phyloP scores from a whole-genome alignment of 805 yeast species.

The Zygosaccharomyces siamensis region DNA sequence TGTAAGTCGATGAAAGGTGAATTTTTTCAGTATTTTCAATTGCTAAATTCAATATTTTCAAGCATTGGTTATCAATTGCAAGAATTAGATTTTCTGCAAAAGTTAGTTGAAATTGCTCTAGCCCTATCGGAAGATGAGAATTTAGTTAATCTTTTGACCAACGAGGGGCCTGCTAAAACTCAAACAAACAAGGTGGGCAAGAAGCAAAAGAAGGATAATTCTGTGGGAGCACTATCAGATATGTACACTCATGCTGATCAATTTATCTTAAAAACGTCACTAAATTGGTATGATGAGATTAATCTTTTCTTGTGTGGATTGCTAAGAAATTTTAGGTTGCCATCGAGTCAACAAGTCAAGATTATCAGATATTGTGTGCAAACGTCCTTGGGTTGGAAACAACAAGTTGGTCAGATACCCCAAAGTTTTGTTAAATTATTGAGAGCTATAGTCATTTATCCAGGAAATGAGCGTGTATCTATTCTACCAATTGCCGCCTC shows the following conservation, averaged over 20 bases:
- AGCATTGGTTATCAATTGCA: slow-evolving; percentile 38
- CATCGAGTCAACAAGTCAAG: slow-evolving; percentile 59
- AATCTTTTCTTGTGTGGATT: slow-evolving; percentile 45
- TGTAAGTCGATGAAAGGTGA: slow-evolving; percentile 24
- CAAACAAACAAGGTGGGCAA: slow-evolving; percentile 20
- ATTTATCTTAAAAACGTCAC: slow-evolving; percentile 43
- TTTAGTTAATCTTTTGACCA: slow-evolving; percentile 25
- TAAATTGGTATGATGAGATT: slow-evolving; percentile 31
- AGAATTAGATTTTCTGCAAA: slow-evolving; percentile 50
- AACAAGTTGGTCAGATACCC: slow-evolving; percentile 29
- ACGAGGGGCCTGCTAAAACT: slow-evolving; percentile 9
- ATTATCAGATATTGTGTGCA: slow-evolving; percentile 46
- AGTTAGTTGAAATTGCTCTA: slow-evolving; percentile 56
- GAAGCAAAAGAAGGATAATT: slow-evolving; percentile 41
- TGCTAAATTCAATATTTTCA: slow-evolving; percentile 19
- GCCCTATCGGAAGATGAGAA: slow-evolving; percentile 35
- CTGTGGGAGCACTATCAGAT: slow-evolving; percentile 56
- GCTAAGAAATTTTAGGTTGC: slow-evolving; percentile 46
- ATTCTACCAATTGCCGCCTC: slow-evolving; percentile 65
- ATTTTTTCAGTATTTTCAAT: slow-evolving; percentile 22
- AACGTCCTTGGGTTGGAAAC: slow-evolving; percentile 34
- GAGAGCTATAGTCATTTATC: slow-evolving; percentile 57
- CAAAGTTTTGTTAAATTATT: slow-evolving; percentile 38
- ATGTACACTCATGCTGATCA: slow-evolving; percentile 59
- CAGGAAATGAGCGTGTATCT: slow-evolving; percentile 59